A percentile compares a stretch with the other conserved stretches of the same genome.
phyloP scores from a whole-genome alignment of 148 eudicot species.

The Limonium bicolor region DNA sequence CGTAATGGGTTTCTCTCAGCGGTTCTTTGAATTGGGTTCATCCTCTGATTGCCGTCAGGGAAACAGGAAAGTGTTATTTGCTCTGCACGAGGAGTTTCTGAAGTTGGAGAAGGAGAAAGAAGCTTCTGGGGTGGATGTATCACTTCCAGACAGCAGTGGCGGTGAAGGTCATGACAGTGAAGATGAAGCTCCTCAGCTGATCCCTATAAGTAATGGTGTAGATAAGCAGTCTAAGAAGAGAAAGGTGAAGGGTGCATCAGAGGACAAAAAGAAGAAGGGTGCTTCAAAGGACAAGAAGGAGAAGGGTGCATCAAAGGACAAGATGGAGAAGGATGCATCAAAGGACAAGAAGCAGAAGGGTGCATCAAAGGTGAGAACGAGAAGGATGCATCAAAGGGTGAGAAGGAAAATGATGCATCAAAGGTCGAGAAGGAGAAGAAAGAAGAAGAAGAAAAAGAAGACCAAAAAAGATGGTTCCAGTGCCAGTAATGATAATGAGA shows the following conservation, averaged over 20 bases:
- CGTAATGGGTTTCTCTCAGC: constrained; percentile 36
- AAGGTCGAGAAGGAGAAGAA: constrained; percentile 18
- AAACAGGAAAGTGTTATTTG: constrained; percentile 65
- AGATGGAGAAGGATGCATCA: no score
- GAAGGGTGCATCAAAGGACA: constrained; percentile 10
- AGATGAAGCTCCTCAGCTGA: constrained; percentile 36
- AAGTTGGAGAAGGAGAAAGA: constrained; percentile 73
- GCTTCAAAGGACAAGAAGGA: constrained; percentile 20
- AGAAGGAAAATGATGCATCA: constrained; percentile 12
- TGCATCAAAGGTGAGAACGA: no score
- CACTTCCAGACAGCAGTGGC: constrained; percentile 22
- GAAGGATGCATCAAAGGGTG: no score
- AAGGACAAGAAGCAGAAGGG: no score
- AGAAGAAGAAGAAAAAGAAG: constrained; percentile 37
- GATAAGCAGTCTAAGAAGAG: constrained; percentile 1
- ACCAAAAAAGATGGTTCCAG: constrained; percentile 13
- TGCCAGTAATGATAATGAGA: constrained; percentile 6
- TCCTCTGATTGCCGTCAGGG: constrained; percentile 60
- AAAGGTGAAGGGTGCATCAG: constrained; percentile 8
- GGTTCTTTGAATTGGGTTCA: constrained; percentile 52
- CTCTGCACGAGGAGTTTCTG: constrained; percentile 54
- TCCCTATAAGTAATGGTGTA: constrained; percentile 22
- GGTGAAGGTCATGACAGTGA: constrained; percentile 25
- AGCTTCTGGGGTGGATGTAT: constrained; percentile 30
- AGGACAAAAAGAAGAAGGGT: constrained; percentile 15